Evolutionary conservation across 2,329 filamentous ascomycete species (phyloP).

Genomic region (Fusarium tjaetaba): DNA sequence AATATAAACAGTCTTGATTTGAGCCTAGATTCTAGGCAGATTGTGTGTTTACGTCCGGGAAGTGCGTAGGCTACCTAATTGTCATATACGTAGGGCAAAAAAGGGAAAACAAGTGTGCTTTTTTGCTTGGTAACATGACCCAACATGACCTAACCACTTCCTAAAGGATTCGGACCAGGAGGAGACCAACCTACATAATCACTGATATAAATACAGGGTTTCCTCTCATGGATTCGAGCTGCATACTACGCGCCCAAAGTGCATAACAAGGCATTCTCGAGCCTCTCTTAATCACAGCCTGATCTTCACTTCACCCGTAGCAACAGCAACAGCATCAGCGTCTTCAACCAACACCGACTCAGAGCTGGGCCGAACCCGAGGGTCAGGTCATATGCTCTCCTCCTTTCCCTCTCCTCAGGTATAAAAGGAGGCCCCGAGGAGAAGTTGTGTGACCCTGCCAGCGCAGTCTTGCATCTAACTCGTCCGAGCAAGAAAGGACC

Average conservation of each 20-base stretch:
- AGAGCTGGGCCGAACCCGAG: not conserved
- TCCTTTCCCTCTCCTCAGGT: not conserved
- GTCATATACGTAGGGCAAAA: not conserved
- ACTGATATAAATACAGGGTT: slow-evolving; percentile 16
- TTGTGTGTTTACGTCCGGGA: not conserved
- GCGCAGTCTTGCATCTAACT: slow-evolving; percentile 25
- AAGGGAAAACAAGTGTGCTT: not conserved
- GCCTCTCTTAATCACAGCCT: not conserved
- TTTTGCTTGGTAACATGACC: slow-evolving; percentile 16
- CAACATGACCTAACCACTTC: slow-evolving; percentile 2
- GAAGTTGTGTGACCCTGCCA: slow-evolving; percentile 31
- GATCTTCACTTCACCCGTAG: not conserved
- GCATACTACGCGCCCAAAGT: not conserved
- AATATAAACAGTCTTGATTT: not conserved
- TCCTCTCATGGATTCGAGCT: not conserved
- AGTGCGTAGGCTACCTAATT: not conserved
- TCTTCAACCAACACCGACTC: not conserved
- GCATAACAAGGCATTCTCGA: not conserved
- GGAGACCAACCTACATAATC: not conserved
- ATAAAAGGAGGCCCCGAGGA: slow-evolving; percentile 7
- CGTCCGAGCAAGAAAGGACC: not conserved
- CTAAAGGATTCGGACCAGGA: not conserved
- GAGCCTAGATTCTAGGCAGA: not conserved
- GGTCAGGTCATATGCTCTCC: not conserved
- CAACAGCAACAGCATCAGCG: not conserved